A percentile compares a stretch with the other conserved stretches of the same genome.
phyloP scores from a whole-genome alignment of 2,329 filamentous ascomycete species.

The Colletotrichum somersetense region DNA sequence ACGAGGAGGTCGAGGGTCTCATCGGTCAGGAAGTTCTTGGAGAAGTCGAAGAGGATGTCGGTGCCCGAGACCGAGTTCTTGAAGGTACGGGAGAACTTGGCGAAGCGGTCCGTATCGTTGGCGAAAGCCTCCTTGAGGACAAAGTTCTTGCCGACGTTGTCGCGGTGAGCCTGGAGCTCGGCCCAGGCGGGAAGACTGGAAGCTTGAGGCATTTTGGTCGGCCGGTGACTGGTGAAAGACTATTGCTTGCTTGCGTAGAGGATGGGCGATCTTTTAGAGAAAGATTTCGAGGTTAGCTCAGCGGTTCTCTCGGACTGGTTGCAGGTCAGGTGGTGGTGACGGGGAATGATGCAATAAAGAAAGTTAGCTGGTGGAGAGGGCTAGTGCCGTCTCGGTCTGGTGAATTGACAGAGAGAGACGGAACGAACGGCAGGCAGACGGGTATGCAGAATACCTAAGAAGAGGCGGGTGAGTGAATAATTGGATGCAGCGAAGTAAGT shows the following conservation, averaged over 20 bases:
- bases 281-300: neutral
- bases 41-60: slow-evolving; percentile 97
- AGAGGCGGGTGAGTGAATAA: neutral
- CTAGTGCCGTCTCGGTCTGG: neutral
- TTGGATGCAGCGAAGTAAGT: neutral
- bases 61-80: slow-evolving; percentile 80
- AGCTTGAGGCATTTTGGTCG: slow-evolving; percentile 79
- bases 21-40: slow-evolving; percentile 97
- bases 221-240: neutral
- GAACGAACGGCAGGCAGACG: neutral
- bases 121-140: slow-evolving; percentile 94
- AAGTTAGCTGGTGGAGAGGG: neutral
- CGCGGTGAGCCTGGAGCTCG: slow-evolving; percentile 91
- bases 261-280: neutral
- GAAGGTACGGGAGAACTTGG: slow-evolving; percentile 89
- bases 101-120: slow-evolving; percentile 87
- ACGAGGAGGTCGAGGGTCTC: slow-evolving; percentile 90
- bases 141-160: slow-evolving; percentile 86
- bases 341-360: neutral
- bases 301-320: neutral
- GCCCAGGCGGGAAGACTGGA: slow-evolving; percentile 89
- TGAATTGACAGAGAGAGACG: neutral
- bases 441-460: neutral
- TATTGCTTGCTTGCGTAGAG: neutral
- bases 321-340: neutral